phyloP scores from a whole-genome alignment of 305 asterid species.

The Caryopteris hybrid region DNA sequence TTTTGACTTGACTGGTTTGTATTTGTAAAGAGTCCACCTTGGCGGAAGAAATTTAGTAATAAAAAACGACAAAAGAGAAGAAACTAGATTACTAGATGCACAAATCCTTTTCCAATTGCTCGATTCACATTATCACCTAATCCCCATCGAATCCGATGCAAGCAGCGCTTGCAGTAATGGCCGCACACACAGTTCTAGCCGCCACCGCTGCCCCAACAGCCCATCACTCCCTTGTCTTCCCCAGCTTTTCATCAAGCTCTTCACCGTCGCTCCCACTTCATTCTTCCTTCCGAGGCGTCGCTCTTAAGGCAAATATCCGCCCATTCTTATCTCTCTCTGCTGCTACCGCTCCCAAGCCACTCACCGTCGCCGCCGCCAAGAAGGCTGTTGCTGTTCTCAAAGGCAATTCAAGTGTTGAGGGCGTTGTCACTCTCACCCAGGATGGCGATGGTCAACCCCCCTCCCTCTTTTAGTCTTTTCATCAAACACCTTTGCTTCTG shows the following conservation, averaged over 20 bases:
- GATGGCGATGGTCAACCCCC: conserved; percentile 57
- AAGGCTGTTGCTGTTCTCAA: conserved; percentile 89
- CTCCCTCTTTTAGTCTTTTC: conserved; percentile 23
- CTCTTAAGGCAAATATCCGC: conserved; percentile 45
- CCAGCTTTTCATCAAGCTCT: conserved; percentile 21
- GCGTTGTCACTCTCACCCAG: conserved; percentile 84
- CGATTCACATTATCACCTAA: conserved; percentile 19
- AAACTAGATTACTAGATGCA: neutral
- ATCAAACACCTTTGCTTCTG: conserved; percentile 13
- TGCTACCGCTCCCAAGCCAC: conserved; percentile 51
- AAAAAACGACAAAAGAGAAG: neutral
- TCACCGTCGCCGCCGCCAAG: conserved; percentile 66
- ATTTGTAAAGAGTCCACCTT: too few relatives aligned
- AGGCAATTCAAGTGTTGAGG: conserved; percentile 75
- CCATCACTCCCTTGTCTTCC: conserved; percentile 37
- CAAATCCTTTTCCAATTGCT: neutral
- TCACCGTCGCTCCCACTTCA: conserved; percentile 22
- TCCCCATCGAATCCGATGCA: conserved; percentile 28
- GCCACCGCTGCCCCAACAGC: conserved; percentile 28
- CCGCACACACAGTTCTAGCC: conserved; percentile 51
- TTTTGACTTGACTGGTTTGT: too few relatives aligned
- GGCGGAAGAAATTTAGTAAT: neutral
- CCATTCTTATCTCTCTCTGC: conserved; percentile 47
- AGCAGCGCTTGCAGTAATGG: conserved; percentile 68
- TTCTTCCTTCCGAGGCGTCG: conserved; percentile 52